Conservation (phyloP, 164 flowering plant species). For the Akebia trifoliata region DNA sequence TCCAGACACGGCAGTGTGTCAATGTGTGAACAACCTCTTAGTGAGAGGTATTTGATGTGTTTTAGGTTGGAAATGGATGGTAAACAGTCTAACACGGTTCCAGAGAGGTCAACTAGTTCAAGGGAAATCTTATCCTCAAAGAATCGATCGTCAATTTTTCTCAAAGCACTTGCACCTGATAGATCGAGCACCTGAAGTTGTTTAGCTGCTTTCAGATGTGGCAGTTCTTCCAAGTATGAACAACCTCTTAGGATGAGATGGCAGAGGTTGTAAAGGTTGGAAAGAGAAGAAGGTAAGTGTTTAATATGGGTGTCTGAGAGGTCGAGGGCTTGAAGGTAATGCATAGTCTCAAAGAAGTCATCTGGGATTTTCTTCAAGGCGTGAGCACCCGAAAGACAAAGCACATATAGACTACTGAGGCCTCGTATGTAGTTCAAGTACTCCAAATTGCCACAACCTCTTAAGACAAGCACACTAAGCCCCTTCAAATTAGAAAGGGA, state of each 20-base stretch:
- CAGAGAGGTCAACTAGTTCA: slow-evolving; percentile 16
- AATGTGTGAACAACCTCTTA: too few relatives aligned
- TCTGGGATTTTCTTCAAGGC: slow-evolving; percentile 17
- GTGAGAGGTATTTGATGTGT: too few relatives aligned
- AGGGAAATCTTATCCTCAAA: too few relatives aligned
- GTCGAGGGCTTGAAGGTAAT: slow-evolving; percentile 21
- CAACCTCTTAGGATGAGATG: slow-evolving; percentile 25
- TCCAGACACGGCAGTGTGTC: too few relatives aligned
- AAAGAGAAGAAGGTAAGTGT: slow-evolving; percentile 14
- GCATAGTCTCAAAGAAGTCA: slow-evolving; percentile 13
- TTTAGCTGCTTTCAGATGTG: background rate
- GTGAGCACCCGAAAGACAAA: slow-evolving; percentile 30
- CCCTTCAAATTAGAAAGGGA: background rate
- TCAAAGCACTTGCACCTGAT: background rate
- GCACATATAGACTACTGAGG: slow-evolving; percentile 14
- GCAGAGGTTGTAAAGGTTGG: slow-evolving; percentile 7
- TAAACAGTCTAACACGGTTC: background rate
- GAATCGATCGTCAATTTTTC: background rate
- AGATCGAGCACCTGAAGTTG: background rate
- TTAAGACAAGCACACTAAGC: slow-evolving; percentile 23
- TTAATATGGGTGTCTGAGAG: slow-evolving; percentile 16
- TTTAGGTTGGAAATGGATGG: too few relatives aligned
- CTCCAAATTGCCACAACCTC: slow-evolving; percentile 15
- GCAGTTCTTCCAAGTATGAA: slow-evolving; percentile 13
- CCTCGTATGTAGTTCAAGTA: slow-evolving; percentile 10